These are phyloP conservation scores for Schizosaccharomyces lindneri DNA, from an alignment of 805 yeast genomes.

Conservation along the genomic window DNA sequence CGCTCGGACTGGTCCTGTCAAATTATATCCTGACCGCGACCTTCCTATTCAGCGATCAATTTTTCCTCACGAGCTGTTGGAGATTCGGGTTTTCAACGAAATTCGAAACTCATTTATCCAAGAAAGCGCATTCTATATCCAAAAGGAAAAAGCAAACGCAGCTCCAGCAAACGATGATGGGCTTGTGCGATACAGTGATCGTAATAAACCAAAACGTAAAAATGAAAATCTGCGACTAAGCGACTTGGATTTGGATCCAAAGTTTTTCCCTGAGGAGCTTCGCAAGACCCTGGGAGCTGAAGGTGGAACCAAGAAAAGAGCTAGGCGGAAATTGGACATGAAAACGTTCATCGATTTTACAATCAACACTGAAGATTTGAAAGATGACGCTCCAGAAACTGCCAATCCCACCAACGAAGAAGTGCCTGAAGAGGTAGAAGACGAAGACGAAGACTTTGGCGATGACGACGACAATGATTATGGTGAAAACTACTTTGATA, in stretches of 20 bases:
- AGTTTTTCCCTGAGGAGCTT: slow-evolving; percentile 1
- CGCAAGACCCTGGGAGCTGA: background rate
- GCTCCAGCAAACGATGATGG: background rate
- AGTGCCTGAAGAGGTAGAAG: slow-evolving; percentile 1
- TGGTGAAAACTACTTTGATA: slow-evolving; percentile 5
- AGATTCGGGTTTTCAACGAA: background rate
- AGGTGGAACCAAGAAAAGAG: background rate
- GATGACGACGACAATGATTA: slow-evolving; percentile 9
- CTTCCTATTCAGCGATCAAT: background rate
- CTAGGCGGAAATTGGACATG: background rate
- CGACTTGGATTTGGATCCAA: background rate
- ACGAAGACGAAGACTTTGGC: slow-evolving; percentile 4
- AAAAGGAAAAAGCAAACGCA: background rate
- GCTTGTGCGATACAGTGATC: slow-evolving; percentile 1
- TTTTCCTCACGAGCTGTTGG: background rate
- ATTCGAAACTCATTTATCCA: background rate
- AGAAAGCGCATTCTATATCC: background rate
- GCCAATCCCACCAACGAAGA: background rate
- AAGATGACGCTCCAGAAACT: background rate
- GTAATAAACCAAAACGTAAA: background rate
- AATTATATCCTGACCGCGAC: background rate
- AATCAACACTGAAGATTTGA: background rate
- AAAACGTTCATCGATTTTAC: slow-evolving; percentile 1
- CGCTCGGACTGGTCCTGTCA: background rate
- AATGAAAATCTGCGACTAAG: background rate